Base-by-base conservation (phyloP, 2,329 filamentous ascomycete genomes). In the Simplicillium sp. region DNA sequence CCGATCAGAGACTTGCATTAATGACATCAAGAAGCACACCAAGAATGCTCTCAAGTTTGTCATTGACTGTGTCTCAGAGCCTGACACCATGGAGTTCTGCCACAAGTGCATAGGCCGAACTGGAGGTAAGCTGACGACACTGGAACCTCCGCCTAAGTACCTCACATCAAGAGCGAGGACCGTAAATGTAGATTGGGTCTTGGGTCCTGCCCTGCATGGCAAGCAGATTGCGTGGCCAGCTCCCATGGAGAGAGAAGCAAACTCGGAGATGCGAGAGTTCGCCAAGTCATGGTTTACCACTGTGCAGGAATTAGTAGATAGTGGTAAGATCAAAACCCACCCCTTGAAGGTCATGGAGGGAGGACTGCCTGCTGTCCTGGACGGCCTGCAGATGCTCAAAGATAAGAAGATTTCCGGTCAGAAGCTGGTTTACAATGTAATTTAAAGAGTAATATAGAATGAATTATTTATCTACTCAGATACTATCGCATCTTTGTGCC, bases 401-500 rank as follows among this genome's bases (percentile, higher is more conserved):
- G 47, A 53, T 7, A 54, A 52, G 2, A 48, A 56, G 48, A 54
- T 67, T 29, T 65, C 60, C 40, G 65, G 57, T 15, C 56, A 55
- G 29, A 69, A 68, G 56, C 50, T 69, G 41, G 66, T 70, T 2
- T 67, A 65, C 29, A n/a, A 31, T 9, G 29, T 31, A n/a, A n/a
- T n/a, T n/a, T n/a, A n/a, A n/a, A n/a, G n/a, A n/a, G n/a, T n/a
- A n/a, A n/a, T n/a, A n/a, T n/a, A n/a, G n/a, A n/a, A n/a, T n/a
- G n/a, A n/a, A n/a, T n/a, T n/a, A n/a, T n/a, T n/a, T n/a, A n/a
- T n/a, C n/a, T n/a, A n/a, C n/a, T n/a, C n/a, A n/a, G n/a, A n/a
- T n/a, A n/a, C n/a, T n/a, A n/a, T n/a, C n/a, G n/a, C n/a, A n/a
- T n/a, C n/a, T n/a, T n/a, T n/a, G n/a, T n/a, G n/a, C n/a, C n/a